Conservation (phyloP, 257 asterid species). For the Lantana camara region DNA sequence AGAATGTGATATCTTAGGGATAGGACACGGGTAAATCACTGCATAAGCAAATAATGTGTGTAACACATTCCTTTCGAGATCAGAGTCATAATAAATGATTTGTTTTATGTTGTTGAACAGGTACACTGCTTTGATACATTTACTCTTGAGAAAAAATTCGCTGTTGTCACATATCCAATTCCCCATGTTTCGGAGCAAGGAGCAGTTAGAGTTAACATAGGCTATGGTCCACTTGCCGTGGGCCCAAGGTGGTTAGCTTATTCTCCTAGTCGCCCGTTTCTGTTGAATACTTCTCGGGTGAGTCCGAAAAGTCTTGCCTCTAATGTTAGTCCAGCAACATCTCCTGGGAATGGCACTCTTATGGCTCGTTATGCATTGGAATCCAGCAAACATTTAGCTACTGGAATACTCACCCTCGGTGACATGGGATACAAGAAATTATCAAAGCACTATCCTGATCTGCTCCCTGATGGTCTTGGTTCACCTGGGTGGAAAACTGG, state of each 20-base stretch:
- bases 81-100: slow-evolving; percentile 3
- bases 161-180: slow-evolving; percentile 40
- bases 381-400: slow-evolving; percentile 41
- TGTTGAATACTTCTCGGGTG: slow-evolving; percentile 27
- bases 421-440: slow-evolving; percentile 40
- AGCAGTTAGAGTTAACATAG: slow-evolving; percentile 29
- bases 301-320: slow-evolving; percentile 37
- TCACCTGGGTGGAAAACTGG: slow-evolving; percentile 40
- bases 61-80: not conserved
- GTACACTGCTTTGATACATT: slow-evolving; percentile 38
- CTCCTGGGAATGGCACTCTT: slow-evolving; percentile 37
- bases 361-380: slow-evolving; percentile 47
- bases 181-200: slow-evolving; percentile 42
- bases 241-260: slow-evolving; percentile 54
- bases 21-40: not conserved
- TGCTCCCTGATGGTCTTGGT: slow-evolving; percentile 36
- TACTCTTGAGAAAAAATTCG: slow-evolving; percentile 45
- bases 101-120: slow-evolving; percentile 25
- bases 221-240: slow-evolving; percentile 50
- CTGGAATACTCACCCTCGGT: slow-evolving; percentile 38
- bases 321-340: slow-evolving; percentile 32
- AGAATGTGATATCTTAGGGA: not conserved
- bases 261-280: slow-evolving; percentile 37
- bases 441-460: slow-evolving; percentile 39
- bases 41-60: not conserved